Evolutionary conservation across 345 rosid genomes (phyloP), one percentile per base, ranked within the genome.

Genomic region (Aethionema arabicum): DNA sequence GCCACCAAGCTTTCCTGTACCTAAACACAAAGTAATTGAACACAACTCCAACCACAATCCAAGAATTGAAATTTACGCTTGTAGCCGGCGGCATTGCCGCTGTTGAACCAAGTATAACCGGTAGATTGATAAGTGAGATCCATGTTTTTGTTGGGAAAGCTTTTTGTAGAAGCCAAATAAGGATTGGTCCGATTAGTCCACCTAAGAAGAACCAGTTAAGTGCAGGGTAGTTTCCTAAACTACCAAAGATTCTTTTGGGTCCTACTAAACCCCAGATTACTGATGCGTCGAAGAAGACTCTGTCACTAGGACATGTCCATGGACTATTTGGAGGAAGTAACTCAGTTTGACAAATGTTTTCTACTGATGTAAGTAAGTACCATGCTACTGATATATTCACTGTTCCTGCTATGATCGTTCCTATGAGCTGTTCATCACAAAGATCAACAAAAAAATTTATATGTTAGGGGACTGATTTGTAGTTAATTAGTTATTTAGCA

Each of bases 201-300:
- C 74, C 79, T 7, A 81, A 64, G 84, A 81, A 79, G 79, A 81
- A 82, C 85, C 90, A 79, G 73, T 74, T 79, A 7, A 81, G 72
- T 7, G 78, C 81, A 2, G 78, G 8, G 72, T 81, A 81, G 77
- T 75, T 77, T 48, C 83, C 83, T 36, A 33, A 33, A 0, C 52
- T 8, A 11, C 88, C 83, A 11, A 83, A 83, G 60, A 83, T 83
- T 38, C 82, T 69, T 39, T 27, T 74, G 0, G 85, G 84, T 69
- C 88, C 88, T 3, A 83, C 78, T 45, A 77, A 58, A 59, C 83
- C 85, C 88, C 85, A 79, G 31, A 83, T 67, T 47, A 80, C 83
- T 3, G 83, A 83, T 30, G 88, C 85, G 62, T 83, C 88, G 13
- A 65, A 83, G 79, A 79, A 79, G 2, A 81, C 83, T 6, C 78